A percentile compares a stretch with the other conserved stretches of the same genome.
Conservation (phyloP, 805 yeast species). For the Henningerozyma blattae region DNA sequence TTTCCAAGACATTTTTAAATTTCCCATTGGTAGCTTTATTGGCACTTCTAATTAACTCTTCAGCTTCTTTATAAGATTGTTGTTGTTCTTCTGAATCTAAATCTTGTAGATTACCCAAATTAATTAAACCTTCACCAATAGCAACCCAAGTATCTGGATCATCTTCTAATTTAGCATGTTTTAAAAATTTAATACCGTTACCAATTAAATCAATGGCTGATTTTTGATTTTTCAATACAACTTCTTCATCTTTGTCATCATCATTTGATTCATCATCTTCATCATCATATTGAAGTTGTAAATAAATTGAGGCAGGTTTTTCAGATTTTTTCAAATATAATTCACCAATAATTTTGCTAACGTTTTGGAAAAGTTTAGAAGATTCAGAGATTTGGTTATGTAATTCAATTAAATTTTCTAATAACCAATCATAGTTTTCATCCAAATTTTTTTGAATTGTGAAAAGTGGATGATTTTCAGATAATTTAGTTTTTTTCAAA, state of each 20-base stretch:
- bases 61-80: slow-evolving; percentile 54
- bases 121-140: slow-evolving; percentile 76
- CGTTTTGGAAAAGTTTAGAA: slow-evolving; percentile 25
- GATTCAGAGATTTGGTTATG: slow-evolving; percentile 8
- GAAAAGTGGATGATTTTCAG: slow-evolving; percentile 45
- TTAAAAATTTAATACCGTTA: slow-evolving; percentile 46
- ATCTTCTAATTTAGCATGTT: slow-evolving; percentile 50
- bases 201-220: slow-evolving; percentile 36
- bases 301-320: slow-evolving; percentile 40
- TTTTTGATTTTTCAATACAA: slow-evolving; percentile 31
- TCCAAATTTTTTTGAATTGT: slow-evolving; percentile 25
- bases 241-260: slow-evolving; percentile 11
- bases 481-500: slow-evolving; percentile 26
- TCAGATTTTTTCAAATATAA: slow-evolving; percentile 55
- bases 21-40: slow-evolving; percentile 73
- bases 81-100: slow-evolving; percentile 60
- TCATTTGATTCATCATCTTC: slow-evolving; percentile 30
- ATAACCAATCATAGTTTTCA: slow-evolving; percentile 41
- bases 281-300: slow-evolving; percentile 47
- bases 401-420: slow-evolving; percentile 15
- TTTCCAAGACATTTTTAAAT: slow-evolving; percentile 51
- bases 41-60: slow-evolving; percentile 52
- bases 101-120: slow-evolving; percentile 63
- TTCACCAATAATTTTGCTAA: slow-evolving; percentile 47
- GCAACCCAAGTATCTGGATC: slow-evolving; percentile 75